phyloP scores from a whole-genome alignment of 2,329 filamentous ascomycete genomes.

The Sporothrix luriei region DNA sequence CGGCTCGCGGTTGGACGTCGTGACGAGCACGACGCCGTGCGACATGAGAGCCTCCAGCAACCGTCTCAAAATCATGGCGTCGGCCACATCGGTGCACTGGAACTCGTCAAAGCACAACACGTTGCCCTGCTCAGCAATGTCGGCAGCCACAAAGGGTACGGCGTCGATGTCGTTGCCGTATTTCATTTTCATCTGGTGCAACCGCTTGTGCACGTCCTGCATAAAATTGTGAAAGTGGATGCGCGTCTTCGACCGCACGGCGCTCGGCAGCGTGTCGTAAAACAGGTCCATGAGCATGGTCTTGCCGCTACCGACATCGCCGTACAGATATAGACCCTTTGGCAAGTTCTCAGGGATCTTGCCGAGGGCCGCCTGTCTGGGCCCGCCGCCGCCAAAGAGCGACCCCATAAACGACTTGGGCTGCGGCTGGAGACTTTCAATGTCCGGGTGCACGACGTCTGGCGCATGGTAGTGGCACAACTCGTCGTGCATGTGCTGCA shows the following conservation, averaged over 20 bases:
- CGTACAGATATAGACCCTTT: conserved; percentile 89
- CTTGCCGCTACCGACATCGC: conserved; percentile 95
- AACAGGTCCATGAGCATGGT: conserved; percentile 99
- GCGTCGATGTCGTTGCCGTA: conserved; percentile 89
- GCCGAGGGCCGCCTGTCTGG: conserved; percentile 45
- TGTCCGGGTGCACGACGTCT: conserved; percentile 72
- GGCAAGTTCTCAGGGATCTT: conserved; percentile 74
- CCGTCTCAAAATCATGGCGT: conserved; percentile 89
- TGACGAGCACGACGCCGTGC: conserved; percentile 94
- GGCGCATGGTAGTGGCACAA: conserved; percentile 73
- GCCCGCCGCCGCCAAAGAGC: conserved; percentile 52
- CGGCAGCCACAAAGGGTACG: conserved; percentile 89
- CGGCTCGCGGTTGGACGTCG: conserved; percentile 94
- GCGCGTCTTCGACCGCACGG: conserved; percentile 79
- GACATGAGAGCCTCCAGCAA: conserved; percentile 90
- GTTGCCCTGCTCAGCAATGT: conserved; percentile 80
- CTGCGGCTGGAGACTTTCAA: conserved; percentile 63
- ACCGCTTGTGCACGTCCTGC: conserved; percentile 90
- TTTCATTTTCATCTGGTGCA: conserved; percentile 87
- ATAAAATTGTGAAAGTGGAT: conserved; percentile 99
- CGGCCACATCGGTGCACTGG: conserved; percentile 96
- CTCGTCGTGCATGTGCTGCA: conserved; percentile 87
- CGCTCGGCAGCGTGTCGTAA: conserved; percentile 83
- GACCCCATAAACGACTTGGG: conserved; percentile 61
- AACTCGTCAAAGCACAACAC: conserved; percentile 99